Evolutionary conservation across 768 basidiomycete genomes (phyloP).

Genomic region (Solioccasus polychromus): DNA sequence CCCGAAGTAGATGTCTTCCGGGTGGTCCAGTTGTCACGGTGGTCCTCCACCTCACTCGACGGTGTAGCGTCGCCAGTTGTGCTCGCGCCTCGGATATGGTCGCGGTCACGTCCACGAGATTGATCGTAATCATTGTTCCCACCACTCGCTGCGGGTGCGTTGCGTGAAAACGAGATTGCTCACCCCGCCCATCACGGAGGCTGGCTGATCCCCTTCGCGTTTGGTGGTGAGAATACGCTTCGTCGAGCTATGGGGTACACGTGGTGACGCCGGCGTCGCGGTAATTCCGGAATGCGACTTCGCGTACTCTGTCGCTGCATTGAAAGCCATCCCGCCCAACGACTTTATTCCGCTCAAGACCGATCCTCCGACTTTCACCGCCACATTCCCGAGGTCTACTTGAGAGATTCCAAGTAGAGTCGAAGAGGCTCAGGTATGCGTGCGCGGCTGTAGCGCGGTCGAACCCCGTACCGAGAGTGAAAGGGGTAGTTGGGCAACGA

Average conservation of each 20-base stretch:
- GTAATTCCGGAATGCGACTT: constrained; percentile 29
- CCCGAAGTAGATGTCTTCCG: constrained; percentile 27
- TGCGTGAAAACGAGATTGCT: constrained; percentile 55
- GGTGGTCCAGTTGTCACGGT: constrained; percentile 4
- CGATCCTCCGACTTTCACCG: constrained; percentile 57
- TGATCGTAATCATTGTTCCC: constrained; percentile 13
- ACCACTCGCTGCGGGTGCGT: constrained; percentile 49
- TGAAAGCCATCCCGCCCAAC: constrained; percentile 58
- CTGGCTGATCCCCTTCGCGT: constrained; percentile 21
- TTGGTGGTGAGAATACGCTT: constrained; percentile 20
- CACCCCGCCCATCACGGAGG: constrained; percentile 26
- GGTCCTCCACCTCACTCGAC: constrained; percentile 12
- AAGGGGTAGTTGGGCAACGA: constrained; percentile 39
- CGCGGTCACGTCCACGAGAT: constrained; percentile 3
- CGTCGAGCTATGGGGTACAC: background rate
- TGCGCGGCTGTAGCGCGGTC: constrained; percentile 16
- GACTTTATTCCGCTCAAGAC: constrained; percentile 64
- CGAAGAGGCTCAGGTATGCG: constrained; percentile 25
- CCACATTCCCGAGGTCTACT: constrained; percentile 51
- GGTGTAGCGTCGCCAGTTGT: constrained; percentile 11
- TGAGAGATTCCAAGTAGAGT: constrained; percentile 37
- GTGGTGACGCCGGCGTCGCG: constrained; percentile 12
- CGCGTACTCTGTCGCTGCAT: constrained; percentile 44
- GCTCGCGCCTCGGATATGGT: constrained; percentile 16
- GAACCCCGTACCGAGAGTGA: constrained; percentile 18